Evolutionary conservation across 2,329 filamentous ascomycete species (phyloP), one percentile per base, ranked within the genome.

Genomic region (Neofusicoccum laricinum): DNA sequence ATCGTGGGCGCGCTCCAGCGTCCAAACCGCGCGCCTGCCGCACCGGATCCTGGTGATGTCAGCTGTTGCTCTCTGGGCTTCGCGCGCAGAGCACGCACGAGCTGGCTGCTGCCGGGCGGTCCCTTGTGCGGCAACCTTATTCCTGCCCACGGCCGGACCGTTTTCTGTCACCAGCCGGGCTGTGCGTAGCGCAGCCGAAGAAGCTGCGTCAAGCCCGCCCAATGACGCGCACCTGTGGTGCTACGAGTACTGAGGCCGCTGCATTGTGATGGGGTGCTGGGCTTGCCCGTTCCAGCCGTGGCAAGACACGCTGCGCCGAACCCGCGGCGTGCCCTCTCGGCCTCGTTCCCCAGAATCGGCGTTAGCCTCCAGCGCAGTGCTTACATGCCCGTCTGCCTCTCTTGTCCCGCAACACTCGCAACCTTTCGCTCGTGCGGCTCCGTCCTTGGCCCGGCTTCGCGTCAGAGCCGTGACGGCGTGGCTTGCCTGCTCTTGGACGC

Each of bases 101-200:
- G 53, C 53, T 10, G 38, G 5, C 14, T 19, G 21, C 25, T 30
- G 36, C 51, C 51, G 21, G 51, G 38, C 38, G 38, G 36, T 41
- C 38, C 53, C 53, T 58, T 58, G 53, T 58, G 53, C 53, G 36
- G 12, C 36, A 58, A 58, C 53, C 53, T 58, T 45, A 45, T n/a
- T 43, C 6, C 21, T 19, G 38, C 53, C 53, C 53, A 25, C 53
- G 53, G 53, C 53, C 53, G 53, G 53, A 43, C 53, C 53, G 53
- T 45, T 34, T 58, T 17, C 53, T 58, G 53, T 58, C 53, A 41
- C 40, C 53, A n/a, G 21, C 21, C 36, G 36, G 51, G 51, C 51
- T 57, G 51, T 57, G 51, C 51, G 38, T 41, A 30, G 38, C 38
- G 46, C 51, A 19, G 34, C 51, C 36, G 51, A 40, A 55, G 36